Evolutionary conservation across 2,329 filamentous ascomycete genomes (phyloP).

Genomic region (Aureobasidium melanogenum): DNA sequence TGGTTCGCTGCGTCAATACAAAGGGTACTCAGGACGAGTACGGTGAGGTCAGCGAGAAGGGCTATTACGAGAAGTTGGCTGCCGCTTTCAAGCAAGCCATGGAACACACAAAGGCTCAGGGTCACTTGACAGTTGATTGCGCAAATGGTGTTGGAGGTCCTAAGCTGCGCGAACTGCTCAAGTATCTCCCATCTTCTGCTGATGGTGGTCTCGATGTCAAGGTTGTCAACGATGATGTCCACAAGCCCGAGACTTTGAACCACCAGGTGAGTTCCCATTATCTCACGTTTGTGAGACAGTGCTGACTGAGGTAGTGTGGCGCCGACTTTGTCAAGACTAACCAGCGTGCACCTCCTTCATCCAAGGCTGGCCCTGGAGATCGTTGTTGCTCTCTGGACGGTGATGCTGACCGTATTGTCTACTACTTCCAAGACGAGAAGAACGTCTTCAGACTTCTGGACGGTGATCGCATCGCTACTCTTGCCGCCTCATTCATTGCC

Average conservation of each 20-base stretch:
- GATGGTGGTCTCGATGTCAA: slow-evolving; percentile 70
- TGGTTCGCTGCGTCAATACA: slow-evolving; percentile 90
- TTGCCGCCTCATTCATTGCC: slow-evolving; percentile 86
- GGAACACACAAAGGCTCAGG: slow-evolving; percentile 63
- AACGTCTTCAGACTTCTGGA: slow-evolving; percentile 86
- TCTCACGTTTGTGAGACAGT: background rate
- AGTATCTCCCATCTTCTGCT: slow-evolving; percentile 60
- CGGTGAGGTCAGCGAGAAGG: slow-evolving; percentile 77
- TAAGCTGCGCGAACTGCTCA: slow-evolving; percentile 78
- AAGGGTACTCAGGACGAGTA: slow-evolving; percentile 80
- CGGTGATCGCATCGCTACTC: slow-evolving; percentile 90
- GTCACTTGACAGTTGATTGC: slow-evolving; percentile 78
- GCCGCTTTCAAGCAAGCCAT: slow-evolving; percentile 79
- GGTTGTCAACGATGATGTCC: slow-evolving; percentile 86
- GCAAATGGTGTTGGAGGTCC: slow-evolving; percentile 95
- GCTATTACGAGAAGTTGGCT: slow-evolving; percentile 90
- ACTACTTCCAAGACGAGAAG: slow-evolving; percentile 81
- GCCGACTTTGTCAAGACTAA: slow-evolving; percentile 97
- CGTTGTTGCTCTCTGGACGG: slow-evolving; percentile 89
- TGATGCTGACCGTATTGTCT: slow-evolving; percentile 90
- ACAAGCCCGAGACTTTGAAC: slow-evolving; percentile 83
- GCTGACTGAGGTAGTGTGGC: slow-evolving; percentile 54
- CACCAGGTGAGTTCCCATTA: slow-evolving; percentile 56
- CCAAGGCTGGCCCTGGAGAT: slow-evolving; percentile 65
- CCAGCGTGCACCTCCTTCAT: slow-evolving; percentile 77